phyloP scores from a whole-genome alignment of 495 filamentous ascomycete species.

The Xylaria nigripes region DNA sequence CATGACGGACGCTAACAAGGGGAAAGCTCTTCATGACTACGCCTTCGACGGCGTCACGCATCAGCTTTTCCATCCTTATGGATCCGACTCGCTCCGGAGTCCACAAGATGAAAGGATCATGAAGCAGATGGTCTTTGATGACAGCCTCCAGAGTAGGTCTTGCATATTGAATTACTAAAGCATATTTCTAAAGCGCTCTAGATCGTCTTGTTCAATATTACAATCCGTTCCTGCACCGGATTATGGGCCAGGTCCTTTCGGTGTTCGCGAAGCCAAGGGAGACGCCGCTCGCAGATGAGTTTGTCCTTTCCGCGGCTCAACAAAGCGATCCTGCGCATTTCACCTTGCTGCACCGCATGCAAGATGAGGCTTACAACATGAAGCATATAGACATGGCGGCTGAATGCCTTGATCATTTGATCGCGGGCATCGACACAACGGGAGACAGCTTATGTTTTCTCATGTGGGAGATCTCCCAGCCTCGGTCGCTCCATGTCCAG shows the following conservation, averaged over 20 bases:
- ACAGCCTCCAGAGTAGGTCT: constrained; percentile 52
- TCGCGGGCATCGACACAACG: constrained; percentile 60
- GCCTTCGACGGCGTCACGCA: constrained; percentile 59
- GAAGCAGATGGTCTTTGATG: constrained; percentile 56
- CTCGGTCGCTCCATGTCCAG: constrained; percentile 39
- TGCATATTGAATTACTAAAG: background rate
- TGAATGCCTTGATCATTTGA: constrained; percentile 46
- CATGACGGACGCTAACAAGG: background rate
- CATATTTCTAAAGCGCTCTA: constrained; percentile 7
- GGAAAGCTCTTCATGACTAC: constrained; percentile 47
- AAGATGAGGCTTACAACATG: constrained; percentile 18
- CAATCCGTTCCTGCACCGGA: constrained; percentile 30
- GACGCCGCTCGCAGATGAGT: constrained; percentile 38
- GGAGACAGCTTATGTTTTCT: constrained; percentile 58
- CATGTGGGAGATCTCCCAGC: constrained; percentile 58
- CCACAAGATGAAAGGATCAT: constrained; percentile 50
- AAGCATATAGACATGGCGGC: constrained; percentile 37
- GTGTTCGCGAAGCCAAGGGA: constrained; percentile 37
- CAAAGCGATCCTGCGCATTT: constrained; percentile 32
- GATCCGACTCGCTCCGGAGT: constrained; percentile 46
- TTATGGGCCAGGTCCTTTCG: constrained; percentile 32
- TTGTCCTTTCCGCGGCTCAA: constrained; percentile 32
- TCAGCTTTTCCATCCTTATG: constrained; percentile 56
- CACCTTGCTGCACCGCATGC: constrained; percentile 38
- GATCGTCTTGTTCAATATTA: constrained; percentile 38